Evolutionary conservation across 495 filamentous ascomycete genomes (phyloP), one percentile per base, ranked within the genome.

Genomic region (Penicillium verhagenii): DNA sequence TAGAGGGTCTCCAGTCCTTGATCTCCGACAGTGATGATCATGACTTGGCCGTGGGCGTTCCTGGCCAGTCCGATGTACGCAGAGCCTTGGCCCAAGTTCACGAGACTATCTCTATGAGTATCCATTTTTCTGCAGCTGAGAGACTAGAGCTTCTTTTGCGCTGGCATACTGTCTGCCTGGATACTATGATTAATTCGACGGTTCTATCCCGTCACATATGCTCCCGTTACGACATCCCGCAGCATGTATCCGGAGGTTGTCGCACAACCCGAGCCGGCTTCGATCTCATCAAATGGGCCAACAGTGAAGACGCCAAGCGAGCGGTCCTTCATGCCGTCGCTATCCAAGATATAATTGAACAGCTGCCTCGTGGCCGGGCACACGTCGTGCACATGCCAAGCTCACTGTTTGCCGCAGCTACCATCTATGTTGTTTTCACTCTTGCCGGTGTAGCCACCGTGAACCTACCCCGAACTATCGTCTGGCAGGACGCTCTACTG

Each of bases 291-390:
- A 66, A 63, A 47, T 80, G 75, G 75, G 65, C 64, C 10, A 60
- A 65, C 16, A 72, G 67, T 0, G 65, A 71, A 29, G 71, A 78
- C 56, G 77, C 73, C 4, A 64, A 70, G 2, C 67, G 75, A 21
- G 73, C 77, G n/a, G 59, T 78, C 1, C 57, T 80, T 9, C 77
- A 80, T 31, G 77, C 75, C 6, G 66, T 77, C 40, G 71, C 75
- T 2, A 79, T 80, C 24, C 77, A 80, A 57, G 73, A 79, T 35
- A 77, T 80, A 16, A 59, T 80, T n/a, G 77, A 80, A 51, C 69
- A 74, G 44, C 51, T 80, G 1, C 77, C 77, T 6, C 64, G 74
- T 19, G 77, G 77, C 3, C 69, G 75, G 9, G 72, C 74, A 13
- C 77, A 80, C 60, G 74, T 71, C 0, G 68, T 79, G 4, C 75